A percentile compares a stretch with the other conserved stretches of the same genome.
phyloP scores from a whole-genome alignment of 306 rosid genomes.

The Comarum palustre region DNA sequence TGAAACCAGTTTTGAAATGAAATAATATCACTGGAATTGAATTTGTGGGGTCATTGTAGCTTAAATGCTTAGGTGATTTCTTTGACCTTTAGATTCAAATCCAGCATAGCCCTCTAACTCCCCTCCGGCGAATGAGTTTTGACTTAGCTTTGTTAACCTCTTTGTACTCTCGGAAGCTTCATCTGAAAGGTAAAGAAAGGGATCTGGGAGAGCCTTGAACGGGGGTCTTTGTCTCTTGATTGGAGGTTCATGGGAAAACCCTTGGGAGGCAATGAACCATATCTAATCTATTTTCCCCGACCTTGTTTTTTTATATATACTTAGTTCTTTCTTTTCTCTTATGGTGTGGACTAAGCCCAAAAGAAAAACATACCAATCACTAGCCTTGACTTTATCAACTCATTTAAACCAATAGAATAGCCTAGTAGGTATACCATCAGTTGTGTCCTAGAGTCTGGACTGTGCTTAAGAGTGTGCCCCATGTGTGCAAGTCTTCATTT shows the following conservation, averaged over 20 bases:
- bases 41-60: background rate
- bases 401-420: background rate
- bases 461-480: background rate
- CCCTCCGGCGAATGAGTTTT: too few species aligned
- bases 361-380: background rate
- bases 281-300: background rate
- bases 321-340: background rate
- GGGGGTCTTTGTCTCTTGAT: too few species aligned
- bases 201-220: too few species aligned
- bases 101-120: background rate
- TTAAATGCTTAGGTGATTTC: slow-evolving; percentile 8
- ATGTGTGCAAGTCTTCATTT: background rate
- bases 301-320: background rate
- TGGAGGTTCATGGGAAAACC: background rate
- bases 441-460: background rate
- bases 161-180: too few species aligned
- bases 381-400: background rate
- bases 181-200: too few species aligned
- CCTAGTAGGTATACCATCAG: background rate
- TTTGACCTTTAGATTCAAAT: background rate
- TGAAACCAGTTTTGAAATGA: background rate
- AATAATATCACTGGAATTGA: background rate
- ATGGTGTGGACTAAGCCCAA: background rate
- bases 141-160: too few species aligned
- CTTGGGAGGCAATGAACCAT: background rate